phyloP scores from a whole-genome alignment of 176 grass and related monocot species.

The Elymus sibiricus region DNA sequence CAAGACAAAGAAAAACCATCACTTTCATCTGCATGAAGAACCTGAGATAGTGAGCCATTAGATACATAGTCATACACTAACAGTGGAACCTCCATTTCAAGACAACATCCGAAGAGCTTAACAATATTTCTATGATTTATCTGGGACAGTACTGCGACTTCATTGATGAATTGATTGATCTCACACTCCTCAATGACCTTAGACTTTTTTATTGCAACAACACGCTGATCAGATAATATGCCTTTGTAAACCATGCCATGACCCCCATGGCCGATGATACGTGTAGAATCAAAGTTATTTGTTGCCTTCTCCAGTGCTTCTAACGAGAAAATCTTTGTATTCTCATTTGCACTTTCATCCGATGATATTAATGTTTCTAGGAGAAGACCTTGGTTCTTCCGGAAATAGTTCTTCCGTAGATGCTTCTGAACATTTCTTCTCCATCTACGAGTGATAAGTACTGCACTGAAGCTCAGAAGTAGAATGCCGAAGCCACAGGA shows the following conservation, averaged over 20 bases:
- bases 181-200: neutral
- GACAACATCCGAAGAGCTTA: neutral
- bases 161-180: neutral
- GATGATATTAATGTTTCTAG: neutral
- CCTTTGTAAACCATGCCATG: neutral
- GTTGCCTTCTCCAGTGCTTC: neutral
- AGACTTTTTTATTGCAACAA: neutral
- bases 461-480: neutral
- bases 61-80: neutral
- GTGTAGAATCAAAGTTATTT: neutral
- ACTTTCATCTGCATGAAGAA: neutral
- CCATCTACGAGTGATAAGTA: neutral
- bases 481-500: neutral
- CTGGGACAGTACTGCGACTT: neutral
- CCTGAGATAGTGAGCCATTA: neutral
- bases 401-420: neutral
- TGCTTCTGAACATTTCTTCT: neutral
- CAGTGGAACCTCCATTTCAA: neutral
- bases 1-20: neutral
- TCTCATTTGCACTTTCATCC: neutral
- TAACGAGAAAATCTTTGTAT: neutral
- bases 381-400: neutral
- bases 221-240: neutral
- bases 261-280: neutral
- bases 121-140: neutral